Evolutionary conservation across 2,329 filamentous ascomycete genomes (phyloP), one percentile per base, ranked within the genome.

Genomic region (Alternaria alternata): DNA sequence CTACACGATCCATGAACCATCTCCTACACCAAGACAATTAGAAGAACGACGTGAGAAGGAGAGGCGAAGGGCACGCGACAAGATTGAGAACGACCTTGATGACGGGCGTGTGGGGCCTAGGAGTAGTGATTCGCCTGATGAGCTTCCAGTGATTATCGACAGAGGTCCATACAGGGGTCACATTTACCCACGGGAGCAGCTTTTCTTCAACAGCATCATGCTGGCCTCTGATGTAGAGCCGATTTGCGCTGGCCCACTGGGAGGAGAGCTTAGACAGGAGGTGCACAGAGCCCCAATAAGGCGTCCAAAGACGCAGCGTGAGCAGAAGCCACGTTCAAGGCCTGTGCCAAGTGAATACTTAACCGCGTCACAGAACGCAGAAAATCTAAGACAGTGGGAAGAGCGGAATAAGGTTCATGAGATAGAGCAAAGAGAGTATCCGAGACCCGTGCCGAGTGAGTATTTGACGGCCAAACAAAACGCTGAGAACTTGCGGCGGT

Each of bases 191-290:
- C 53, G 63, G 22, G 46, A 61, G 7, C 42, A 69, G 18, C n/a
- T 64, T 7, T 71, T 59, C 26, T 68, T 65, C 56, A 71, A 70
- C 46, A 68, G 64, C 38, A 56, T 56, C 2, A 70, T 70, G 66
- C 24, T 63, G 1, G 69, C 63, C 43, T 53, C 66, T 7, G 59
- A 57, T 22, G 30, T 42, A 16, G 53, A 63, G 18, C 57, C 64
- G 4, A 30, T 42, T n/a, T 46, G 46, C 26, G 28, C 30, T 22
- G 51, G 42, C 14, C 56, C 42, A 5, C 51, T 28, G 2, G 51
- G 39, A 16, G 22, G 30, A 18, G 39, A 48, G 34, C 39, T 62
- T 4, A 59, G 59, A 28, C 56, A 59, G 47, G 59, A 62, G 24
- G 46, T 54, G 28, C 39, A 38, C 6, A 62, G 51, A 18, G 30